Conservation (phyloP, 2,329 filamentous ascomycete species). For the Paraphoma chrysanthemicola region DNA sequence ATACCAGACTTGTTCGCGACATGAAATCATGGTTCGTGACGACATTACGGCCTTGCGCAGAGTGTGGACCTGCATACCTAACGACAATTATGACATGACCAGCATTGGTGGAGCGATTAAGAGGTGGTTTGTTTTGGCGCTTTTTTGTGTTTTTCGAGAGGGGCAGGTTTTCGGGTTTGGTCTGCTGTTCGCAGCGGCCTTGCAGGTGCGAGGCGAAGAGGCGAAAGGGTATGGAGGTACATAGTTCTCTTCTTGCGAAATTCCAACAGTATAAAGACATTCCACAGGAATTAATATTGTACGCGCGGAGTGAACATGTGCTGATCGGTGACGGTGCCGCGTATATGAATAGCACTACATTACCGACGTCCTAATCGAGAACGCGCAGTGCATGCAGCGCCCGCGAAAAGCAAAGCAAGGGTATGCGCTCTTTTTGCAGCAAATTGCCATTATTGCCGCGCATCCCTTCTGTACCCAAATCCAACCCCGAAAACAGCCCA, state of each 20-base stretch:
- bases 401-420: neutral
- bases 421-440: neutral
- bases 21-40: conserved; percentile 32
- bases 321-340: no score
- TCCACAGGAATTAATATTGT: neutral
- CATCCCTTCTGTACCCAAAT: neutral
- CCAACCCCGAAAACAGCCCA: neutral
- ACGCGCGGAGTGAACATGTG: no score
- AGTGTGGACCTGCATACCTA: conserved; percentile 24
- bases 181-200: neutral
- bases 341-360: no score
- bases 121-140: conserved; percentile 24
- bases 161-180: conserved; percentile 1
- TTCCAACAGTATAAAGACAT: neutral
- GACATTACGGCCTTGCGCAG: conserved; percentile 20
- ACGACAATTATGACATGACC: conserved; percentile 46
- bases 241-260: conserved; percentile 1
- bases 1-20: conserved; percentile 37
- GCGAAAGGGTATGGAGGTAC: neutral
- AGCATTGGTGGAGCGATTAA: conserved; percentile 41
- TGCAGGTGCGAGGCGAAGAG: neutral
- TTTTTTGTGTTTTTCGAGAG: conserved; percentile 5
- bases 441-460: neutral
- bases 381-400: neutral
- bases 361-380: neutral